phyloP scores from a whole-genome alignment of 768 basidiomycete species.

The Agaricus blazei region DNA sequence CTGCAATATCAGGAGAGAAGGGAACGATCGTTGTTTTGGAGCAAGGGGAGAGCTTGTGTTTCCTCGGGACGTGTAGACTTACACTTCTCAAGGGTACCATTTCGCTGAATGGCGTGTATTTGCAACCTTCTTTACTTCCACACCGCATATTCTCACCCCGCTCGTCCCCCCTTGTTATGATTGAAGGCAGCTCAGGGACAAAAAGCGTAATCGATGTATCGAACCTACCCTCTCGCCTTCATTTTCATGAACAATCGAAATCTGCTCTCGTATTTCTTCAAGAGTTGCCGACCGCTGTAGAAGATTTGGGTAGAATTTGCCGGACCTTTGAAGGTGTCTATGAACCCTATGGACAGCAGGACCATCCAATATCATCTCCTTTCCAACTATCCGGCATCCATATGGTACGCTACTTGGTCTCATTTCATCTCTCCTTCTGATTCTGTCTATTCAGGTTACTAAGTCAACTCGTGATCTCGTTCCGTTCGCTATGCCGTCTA shows the following conservation, averaged over 20 bases:
- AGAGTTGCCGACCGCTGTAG: constrained; percentile 53
- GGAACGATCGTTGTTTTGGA: constrained; percentile 40
- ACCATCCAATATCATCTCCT: background rate
- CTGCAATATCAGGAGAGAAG: constrained; percentile 17
- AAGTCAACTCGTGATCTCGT: background rate
- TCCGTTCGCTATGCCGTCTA: background rate
- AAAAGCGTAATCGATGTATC: constrained; percentile 2
- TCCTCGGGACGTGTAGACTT: constrained; percentile 66
- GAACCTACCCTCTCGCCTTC: constrained; percentile 2
- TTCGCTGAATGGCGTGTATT: constrained; percentile 48
- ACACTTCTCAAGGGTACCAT: constrained; percentile 60
- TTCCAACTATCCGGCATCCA: background rate
- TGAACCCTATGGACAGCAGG: background rate
- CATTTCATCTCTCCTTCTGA: background rate
- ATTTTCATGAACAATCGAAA: constrained; percentile 12
- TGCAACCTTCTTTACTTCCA: constrained; percentile 31
- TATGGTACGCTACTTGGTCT: background rate
- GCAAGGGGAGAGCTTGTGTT: constrained; percentile 47
- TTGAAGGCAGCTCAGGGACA: constrained; percentile 17
- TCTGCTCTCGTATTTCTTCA: constrained; percentile 49
- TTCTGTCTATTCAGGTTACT: background rate
- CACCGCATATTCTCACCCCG: constrained; percentile 71
- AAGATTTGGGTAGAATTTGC: constrained; percentile 47
- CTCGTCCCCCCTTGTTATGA: constrained; percentile 69
- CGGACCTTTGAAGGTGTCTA: background rate